These are phyloP conservation scores for Yamadazyma jaroonii DNA, from an alignment of 1,139 yeast species.

Conservation along the genomic window DNA sequence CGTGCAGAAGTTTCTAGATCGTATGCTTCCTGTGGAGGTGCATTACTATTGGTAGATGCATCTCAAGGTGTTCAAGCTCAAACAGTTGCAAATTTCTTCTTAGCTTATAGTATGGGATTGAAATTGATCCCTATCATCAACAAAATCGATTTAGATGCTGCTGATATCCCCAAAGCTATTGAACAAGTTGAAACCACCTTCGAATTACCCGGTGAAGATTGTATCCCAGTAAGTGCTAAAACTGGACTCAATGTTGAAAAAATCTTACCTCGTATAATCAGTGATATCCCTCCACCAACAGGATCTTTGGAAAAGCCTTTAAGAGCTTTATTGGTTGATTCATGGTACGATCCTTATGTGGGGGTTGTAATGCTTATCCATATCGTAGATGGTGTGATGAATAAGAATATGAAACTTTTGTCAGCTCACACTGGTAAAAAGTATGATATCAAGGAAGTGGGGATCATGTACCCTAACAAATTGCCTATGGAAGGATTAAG, in stretches of 20 bases:
- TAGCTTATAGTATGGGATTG: constrained; percentile 84
- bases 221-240: constrained; percentile 88
- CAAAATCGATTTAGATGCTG: constrained; percentile 86
- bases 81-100: constrained; percentile 90
- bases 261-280: constrained; percentile 76
- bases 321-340: constrained; percentile 82
- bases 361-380: constrained; percentile 91
- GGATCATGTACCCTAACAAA: constrained; percentile 92
- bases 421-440: constrained; percentile 75
- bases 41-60: constrained; percentile 86
- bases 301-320: constrained; percentile 59
- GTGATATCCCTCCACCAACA: constrained; percentile 68
- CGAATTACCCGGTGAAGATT: constrained; percentile 72
- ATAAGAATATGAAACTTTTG: constrained; percentile 69
- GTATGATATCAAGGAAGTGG: constrained; percentile 89
- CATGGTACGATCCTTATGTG: constrained; percentile 93
- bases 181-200: constrained; percentile 84
- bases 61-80: constrained; percentile 97
- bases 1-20: constrained; percentile 91
- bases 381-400: constrained; percentile 77
- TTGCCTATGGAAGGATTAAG: constrained; percentile 56
- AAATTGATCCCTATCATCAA: constrained; percentile 86
- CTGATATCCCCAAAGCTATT: constrained; percentile 76
- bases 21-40: constrained; percentile 96
- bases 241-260: constrained; percentile 78